A percentile compares a stretch with the other conserved stretches of the same genome.
phyloP scores from a whole-genome alignment of 169 alveolate species.

The Miamiensis avidus region DNA sequence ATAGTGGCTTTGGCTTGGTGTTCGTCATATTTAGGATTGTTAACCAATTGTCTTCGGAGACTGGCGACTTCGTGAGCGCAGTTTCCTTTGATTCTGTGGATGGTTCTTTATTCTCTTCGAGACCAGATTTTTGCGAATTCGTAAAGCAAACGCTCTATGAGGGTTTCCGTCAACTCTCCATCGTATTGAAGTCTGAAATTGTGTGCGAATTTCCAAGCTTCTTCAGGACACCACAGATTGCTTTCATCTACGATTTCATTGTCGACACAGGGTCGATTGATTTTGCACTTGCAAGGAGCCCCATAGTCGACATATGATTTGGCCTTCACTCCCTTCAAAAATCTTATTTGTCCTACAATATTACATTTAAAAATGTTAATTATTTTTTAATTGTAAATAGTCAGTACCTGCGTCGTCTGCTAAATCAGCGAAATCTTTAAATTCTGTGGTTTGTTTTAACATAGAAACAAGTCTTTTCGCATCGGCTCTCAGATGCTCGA shows the following conservation, averaged over 20 bases:
- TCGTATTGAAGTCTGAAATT: conserved; percentile 35
- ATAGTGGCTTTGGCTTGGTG: conserved; percentile 26
- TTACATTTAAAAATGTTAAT: too few relatives aligned
- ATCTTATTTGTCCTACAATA: neutral
- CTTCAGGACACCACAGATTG: conserved; percentile 61
- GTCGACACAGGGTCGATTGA: conserved; percentile 11
- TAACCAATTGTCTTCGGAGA: conserved; percentile 40
- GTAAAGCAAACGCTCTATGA: conserved; percentile 42
- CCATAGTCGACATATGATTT: conserved; percentile 13
- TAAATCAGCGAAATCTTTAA: conserved; percentile 16
- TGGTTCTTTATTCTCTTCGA: conserved; percentile 45
- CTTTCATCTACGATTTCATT: conserved; percentile 34
- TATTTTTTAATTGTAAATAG: too few relatives aligned
- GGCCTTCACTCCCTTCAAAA: conserved; percentile 20
- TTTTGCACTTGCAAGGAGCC: conserved; percentile 9
- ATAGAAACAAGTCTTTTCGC: conserved; percentile 16
- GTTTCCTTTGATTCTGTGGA: conserved; percentile 26
- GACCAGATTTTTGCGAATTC: conserved; percentile 56
- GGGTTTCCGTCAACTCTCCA: conserved; percentile 32
- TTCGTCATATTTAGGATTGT: conserved; percentile 47
- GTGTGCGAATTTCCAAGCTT: conserved; percentile 55
- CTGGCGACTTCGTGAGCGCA: conserved; percentile 29
- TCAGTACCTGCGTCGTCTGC: neutral
- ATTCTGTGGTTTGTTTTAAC: conserved; percentile 10
- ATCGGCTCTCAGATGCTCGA: conserved; percentile 30